Evolutionary conservation across 805 yeast genomes (phyloP).

Genomic region (Metschnikowia peoriensis): DNA sequence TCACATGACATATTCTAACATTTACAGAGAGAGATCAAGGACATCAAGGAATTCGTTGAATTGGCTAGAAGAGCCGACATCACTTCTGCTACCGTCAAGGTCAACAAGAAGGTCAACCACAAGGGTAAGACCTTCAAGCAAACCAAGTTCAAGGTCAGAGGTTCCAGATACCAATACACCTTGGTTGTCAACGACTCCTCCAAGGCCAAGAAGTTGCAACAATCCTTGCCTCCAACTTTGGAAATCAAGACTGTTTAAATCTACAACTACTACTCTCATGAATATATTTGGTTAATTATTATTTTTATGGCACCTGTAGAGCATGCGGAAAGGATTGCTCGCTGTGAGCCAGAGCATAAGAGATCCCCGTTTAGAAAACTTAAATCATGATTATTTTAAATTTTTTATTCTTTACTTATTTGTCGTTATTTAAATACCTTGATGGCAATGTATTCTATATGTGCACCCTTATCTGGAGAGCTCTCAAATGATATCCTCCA

Average conservation of each 20-base stretch:
- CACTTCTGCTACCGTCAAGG: constrained; percentile 89
- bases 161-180: constrained; percentile 91
- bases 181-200: constrained; percentile 91
- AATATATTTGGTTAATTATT: constrained; percentile 10
- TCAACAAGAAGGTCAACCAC: constrained; percentile 79
- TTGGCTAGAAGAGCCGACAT: constrained; percentile 96
- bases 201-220: constrained; percentile 96
- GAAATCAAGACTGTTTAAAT: constrained; percentile 54
- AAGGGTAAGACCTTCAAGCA: constrained; percentile 83
- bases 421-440: background rate
- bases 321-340: background rate
- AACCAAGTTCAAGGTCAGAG: constrained; percentile 99
- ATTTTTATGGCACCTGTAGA: background rate
- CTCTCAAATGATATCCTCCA: constrained; percentile 39
- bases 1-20: constrained; percentile 13
- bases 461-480: background rate
- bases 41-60: constrained; percentile 96
- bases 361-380: too few species aligned
- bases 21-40: constrained; percentile 73
- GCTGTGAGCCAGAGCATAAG: too few species aligned
- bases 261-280: constrained; percentile 5
- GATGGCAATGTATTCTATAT: background rate
- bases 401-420: background rate
- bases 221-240: constrained; percentile 94
- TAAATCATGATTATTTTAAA: too few species aligned